Base-by-base conservation (phyloP, 2,329 filamentous ascomycete species). In the Alternaria sp. region DNA sequence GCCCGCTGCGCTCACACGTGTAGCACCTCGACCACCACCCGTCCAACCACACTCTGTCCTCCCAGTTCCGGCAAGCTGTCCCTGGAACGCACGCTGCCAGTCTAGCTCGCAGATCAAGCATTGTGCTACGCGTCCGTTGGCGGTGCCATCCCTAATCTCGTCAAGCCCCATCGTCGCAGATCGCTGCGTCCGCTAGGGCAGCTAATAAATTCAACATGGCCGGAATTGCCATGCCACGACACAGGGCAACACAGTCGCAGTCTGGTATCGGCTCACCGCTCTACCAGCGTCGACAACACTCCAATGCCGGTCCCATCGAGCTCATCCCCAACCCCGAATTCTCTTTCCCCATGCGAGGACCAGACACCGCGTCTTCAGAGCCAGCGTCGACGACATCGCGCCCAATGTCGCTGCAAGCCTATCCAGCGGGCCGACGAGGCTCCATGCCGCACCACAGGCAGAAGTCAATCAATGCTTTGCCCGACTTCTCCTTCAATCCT, bases 401-500 rank as follows among this genome's bases (percentile, higher is more conserved):
- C 16, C 75, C 77, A 61, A 78, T 77, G 67, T 79, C 78, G 18
- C 74, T 75, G 51, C 79, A 78, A 62, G 66, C 68, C 34, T 73
- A 74, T 66, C 75, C 75, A 20, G 62, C 71, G 16, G 73, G 68
- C 51, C 72, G 73, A 42, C 72, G 76, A 55, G 73, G 75, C 51
- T 76, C 74, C 24, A 69, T 73, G 60, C 73, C 73, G 51, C 72
- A 71, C 64, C 62, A 63, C 63, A 74, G 81, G 60, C 78, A 80
- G 48, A 78, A 78, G 59, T 82, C 81, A 6, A 76, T 78, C 22
- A 80, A 73, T 46, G 76, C 81, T 7, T 69, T 84, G 56, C 82
- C 82, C 6, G 81, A 78, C 62, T 84, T 84, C 71, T 79, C 76
- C 36, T 84, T 84, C 78, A 83, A 84, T 57, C 79, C 82, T 9